Percentiles rank a stretch among this genome's conserved stretches.
Conservation (phyloP, 1,139 yeast species). For the Spencermartinsiella ligniputridi region DNA sequence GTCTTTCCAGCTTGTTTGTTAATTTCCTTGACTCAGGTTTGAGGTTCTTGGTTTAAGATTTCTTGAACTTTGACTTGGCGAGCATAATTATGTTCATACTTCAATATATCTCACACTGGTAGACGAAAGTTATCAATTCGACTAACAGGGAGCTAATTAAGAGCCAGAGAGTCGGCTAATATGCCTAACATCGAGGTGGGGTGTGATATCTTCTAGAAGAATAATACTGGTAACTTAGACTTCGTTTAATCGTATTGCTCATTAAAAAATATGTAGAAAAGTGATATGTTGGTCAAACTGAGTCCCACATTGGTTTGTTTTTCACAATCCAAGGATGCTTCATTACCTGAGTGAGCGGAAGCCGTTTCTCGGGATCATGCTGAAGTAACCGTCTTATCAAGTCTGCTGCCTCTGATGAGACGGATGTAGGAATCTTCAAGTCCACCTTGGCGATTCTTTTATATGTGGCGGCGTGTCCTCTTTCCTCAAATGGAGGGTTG, state of each 20-base stretch:
- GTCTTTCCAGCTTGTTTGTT: no score
- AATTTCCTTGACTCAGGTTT: no score
- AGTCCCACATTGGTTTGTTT: conserved; percentile 51
- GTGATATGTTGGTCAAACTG: conserved; percentile 10
- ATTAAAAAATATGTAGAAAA: no score
- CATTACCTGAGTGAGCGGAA: conserved; percentile 55
- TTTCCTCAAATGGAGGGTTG: conserved; percentile 83
- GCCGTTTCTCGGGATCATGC: conserved; percentile 65
- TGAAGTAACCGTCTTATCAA: conserved; percentile 58
- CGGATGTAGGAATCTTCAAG: conserved; percentile 62
- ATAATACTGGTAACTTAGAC: not conserved
- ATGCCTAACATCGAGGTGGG: no score
- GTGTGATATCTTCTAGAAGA: not conserved
- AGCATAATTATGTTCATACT: no score
- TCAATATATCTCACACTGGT: no score
- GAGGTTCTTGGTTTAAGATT: no score
- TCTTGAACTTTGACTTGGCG: no score
- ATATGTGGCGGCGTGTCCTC: conserved; percentile 68
- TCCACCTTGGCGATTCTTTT: conserved; percentile 75
- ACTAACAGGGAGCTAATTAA: no score
- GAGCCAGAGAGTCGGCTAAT: no score
- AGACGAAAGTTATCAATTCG: no score
- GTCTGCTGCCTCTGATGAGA: conserved; percentile 73
- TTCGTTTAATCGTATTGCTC: conserved; percentile 15
- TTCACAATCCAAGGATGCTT: conserved; percentile 79